Evolutionary conservation across 371 early-diverging fungal species (phyloP).

Genomic region (Mortierella sp.): DNA sequence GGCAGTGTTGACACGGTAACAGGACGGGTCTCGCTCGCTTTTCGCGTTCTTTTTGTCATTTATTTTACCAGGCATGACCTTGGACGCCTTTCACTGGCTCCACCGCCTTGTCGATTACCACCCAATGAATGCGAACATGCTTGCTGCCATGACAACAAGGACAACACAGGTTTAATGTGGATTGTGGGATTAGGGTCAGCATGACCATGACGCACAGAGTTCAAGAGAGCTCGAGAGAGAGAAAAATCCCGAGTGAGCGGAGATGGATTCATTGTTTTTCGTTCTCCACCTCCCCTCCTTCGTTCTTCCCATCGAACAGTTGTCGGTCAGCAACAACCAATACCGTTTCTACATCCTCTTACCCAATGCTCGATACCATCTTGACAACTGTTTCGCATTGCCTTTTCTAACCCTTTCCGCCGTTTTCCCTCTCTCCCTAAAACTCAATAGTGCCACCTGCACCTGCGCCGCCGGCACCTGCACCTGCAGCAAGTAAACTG

Average conservation of each 20-base stretch:
- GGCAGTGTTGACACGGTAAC: neutral
- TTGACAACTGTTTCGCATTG: neutral
- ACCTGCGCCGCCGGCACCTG: constrained; percentile 38
- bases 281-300: constrained; percentile 7
- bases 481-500: constrained; percentile 34
- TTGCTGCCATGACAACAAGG: neutral
- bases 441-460: constrained; percentile 25
- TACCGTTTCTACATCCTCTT: neutral
- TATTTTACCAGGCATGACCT: neutral
- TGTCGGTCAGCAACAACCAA: neutral
- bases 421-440: neutral
- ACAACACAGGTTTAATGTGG: no score
- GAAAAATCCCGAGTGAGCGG: neutral
- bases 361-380: neutral
- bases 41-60: neutral
- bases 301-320: constrained; percentile 2
- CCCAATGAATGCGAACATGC: neutral
- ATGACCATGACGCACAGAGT: neutral
- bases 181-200: no score
- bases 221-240: neutral
- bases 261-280: constrained; percentile 1
- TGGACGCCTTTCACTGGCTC: neutral
- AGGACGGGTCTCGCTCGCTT: neutral
- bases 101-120: neutral
- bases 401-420: neutral